Percentiles rank a stretch among this genome's conserved stretches.
phyloP scores from a whole-genome alignment of 495 filamentous ascomycete species.

The Umbilicaria muhlenbergii region DNA sequence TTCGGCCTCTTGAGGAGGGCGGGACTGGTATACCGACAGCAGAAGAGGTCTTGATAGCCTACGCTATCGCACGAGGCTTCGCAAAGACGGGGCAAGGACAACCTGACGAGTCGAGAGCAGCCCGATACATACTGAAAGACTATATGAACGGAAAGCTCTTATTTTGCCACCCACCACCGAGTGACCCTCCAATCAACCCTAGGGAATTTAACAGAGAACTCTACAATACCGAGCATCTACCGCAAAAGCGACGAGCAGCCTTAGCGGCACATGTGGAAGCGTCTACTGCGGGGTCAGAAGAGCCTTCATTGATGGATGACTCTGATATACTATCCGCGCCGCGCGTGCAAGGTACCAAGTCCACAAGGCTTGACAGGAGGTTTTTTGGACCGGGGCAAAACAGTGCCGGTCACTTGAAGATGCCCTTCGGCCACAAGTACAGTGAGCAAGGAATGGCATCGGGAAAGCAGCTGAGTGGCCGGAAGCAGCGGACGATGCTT shows the following conservation, averaged over 20 bases:
- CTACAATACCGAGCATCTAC: constrained; percentile 66
- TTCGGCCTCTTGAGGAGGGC: constrained; percentile 76
- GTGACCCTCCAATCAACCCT: constrained; percentile 44
- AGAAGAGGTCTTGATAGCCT: constrained; percentile 73
- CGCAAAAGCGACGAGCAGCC: constrained; percentile 50
- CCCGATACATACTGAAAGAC: constrained; percentile 84
- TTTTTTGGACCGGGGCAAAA: constrained; percentile 64
- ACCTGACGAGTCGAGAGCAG: constrained; percentile 86
- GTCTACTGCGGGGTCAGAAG: constrained; percentile 14
- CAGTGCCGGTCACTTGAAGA: constrained; percentile 47
- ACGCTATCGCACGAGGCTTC: constrained; percentile 80
- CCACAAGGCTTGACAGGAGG: constrained; percentile 58
- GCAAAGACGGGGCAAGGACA: constrained; percentile 73
- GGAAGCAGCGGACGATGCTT: constrained; percentile 72
- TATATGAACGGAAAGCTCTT: constrained; percentile 93
- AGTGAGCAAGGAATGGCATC: constrained; percentile 55
- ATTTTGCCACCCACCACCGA: constrained; percentile 76
- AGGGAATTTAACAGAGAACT: constrained; percentile 75
- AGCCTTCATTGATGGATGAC: constrained; percentile 23
- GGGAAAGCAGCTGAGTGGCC: constrained; percentile 57
- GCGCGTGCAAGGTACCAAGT: constrained; percentile 43
- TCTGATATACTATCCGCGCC: constrained; percentile 14
- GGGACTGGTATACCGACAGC: constrained; percentile 81
- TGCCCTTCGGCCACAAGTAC: constrained; percentile 78
- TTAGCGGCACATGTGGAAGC: constrained; percentile 20